phyloP scores from a whole-genome alignment of 768 basidiomycete species.

The Roridomyces roridus region DNA sequence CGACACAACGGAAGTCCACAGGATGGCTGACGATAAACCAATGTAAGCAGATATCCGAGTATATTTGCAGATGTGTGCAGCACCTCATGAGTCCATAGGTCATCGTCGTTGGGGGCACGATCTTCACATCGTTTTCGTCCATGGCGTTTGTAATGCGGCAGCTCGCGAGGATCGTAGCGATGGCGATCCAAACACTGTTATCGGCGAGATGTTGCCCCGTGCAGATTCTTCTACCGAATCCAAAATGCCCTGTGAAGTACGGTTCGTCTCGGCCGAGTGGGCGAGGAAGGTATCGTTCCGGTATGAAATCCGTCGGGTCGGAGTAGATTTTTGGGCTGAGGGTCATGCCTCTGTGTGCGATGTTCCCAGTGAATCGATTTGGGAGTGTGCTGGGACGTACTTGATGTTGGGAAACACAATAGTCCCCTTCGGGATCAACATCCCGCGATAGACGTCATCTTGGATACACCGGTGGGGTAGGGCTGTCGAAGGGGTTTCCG shows the following conservation, averaged over 20 bases:
- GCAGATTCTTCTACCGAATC: slow-evolving; percentile 10
- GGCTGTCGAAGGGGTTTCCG: too few species aligned
- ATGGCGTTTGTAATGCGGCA: neutral
- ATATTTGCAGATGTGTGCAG: too few species aligned
- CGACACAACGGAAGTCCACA: too few species aligned
- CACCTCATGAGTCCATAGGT: slow-evolving; percentile 11
- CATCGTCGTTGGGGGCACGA: neutral
- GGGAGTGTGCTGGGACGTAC: neutral
- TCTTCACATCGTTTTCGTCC: neutral
- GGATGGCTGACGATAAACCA: too few species aligned
- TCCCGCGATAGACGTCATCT: slow-evolving; percentile 7
- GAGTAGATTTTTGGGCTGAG: slow-evolving; percentile 3
- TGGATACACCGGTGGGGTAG: neutral
- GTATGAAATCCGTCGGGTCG: neutral
- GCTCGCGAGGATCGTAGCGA: neutral
- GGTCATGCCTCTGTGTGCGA: slow-evolving; percentile 11
- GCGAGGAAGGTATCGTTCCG: slow-evolving; percentile 1
- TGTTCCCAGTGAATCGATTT: too few species aligned
- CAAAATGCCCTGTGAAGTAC: slow-evolving; percentile 4
- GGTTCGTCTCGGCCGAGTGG: slow-evolving; percentile 2
- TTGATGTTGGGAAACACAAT: slow-evolving; percentile 1
- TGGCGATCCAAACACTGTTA: slow-evolving; percentile 11
- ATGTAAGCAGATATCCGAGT: too few species aligned
- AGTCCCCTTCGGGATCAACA: slow-evolving; percentile 2
- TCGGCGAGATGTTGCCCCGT: neutral